Base-by-base conservation (phyloP, 2,329 filamentous ascomycete genomes). In the Microsporum ferrugineum region DNA sequence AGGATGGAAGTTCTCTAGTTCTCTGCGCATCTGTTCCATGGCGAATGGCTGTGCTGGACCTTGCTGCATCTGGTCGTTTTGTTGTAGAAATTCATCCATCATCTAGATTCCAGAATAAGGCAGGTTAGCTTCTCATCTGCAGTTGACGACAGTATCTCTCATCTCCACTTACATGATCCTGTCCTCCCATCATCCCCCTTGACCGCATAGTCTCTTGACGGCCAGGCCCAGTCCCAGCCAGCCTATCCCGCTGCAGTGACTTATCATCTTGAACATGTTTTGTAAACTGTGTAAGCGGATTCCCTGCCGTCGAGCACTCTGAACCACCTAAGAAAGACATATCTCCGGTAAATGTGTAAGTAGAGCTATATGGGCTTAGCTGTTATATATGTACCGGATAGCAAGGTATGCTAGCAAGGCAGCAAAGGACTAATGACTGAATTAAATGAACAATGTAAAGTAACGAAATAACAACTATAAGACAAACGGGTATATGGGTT, bases 221-320 rank as follows among this genome's bases (percentile, higher is more conserved):
- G 49, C 82, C 84, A 0, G 88, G 87, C 0, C 85, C 86, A 66
- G 87, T 80, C 64, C 89, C 89, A 63, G 89, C 86, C 64, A 97
- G 80, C 63, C 94, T 85, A 75, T 99, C 94, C 70, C 91, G 83
- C 77, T 97, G 94, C 62, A 97, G 79, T 62, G 89, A 94, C 77
- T 91, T 95, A 79, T 99, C 94, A 81, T 95, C 90, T 72, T 95
- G 89, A 61, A 94, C 89, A 75, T 96, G 91, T 77, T 99, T 99
- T 66, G 91, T 90, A 75, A 99, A 95, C 80, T 97, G 94, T 72
- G 89, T 92, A 70, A 99, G 85, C 62, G 95, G 94, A 76, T 99
- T 99, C 71, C 88, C 90, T 66, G 89, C 91, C 64, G 94, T 95
- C 61, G 92, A 97, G 82, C 94, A 99, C 79, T 97, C 94, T 68